phyloP scores from a whole-genome alignment of 2,329 filamentous ascomycete species.

The Furcasterigmium sp. region DNA sequence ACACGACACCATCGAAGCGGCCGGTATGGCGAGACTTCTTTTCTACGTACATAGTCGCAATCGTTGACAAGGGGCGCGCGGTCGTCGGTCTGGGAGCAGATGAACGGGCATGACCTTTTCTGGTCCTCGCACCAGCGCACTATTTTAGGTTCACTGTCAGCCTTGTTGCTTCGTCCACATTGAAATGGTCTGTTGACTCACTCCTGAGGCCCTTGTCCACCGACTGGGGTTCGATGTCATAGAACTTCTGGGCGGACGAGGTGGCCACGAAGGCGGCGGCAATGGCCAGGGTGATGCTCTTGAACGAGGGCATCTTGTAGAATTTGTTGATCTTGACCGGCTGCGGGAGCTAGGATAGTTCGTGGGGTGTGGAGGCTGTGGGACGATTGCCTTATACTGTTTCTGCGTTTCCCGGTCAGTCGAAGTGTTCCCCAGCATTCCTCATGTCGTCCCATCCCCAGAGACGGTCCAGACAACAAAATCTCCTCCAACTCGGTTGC shows the following conservation, averaged over 20 bases:
- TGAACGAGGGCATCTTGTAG: constrained; percentile 49
- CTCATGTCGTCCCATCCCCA: not conserved
- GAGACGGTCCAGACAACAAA: not conserved
- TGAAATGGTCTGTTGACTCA: not conserved
- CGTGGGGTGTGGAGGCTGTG: not conserved
- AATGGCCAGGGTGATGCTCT: constrained; percentile 46
- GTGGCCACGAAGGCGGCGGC: constrained; percentile 46
- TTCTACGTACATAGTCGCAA: constrained; percentile 62
- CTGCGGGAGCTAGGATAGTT: too few species aligned
- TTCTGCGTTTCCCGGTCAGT: constrained; percentile 9
- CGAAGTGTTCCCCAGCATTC: constrained; percentile 7
- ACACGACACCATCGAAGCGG: too few species aligned
- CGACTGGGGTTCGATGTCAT: constrained; percentile 55
- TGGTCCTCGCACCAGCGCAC: constrained; percentile 63
- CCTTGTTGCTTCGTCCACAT: not conserved
- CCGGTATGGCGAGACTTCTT: not conserved
- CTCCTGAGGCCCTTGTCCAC: constrained; percentile 35
- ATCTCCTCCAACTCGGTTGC: not conserved
- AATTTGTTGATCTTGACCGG: not conserved
- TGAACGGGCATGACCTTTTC: constrained; percentile 60
- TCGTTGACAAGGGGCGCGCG: constrained; percentile 53
- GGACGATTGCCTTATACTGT: constrained; percentile 1
- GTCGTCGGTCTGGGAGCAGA: constrained; percentile 59
- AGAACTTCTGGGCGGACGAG: constrained; percentile 44
- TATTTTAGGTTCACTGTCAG: constrained; percentile 23